These are phyloP conservation scores for Colletotrichum camelliae DNA, from an alignment of 2,329 filamentous ascomycete species.

Conservation along the genomic window DNA sequence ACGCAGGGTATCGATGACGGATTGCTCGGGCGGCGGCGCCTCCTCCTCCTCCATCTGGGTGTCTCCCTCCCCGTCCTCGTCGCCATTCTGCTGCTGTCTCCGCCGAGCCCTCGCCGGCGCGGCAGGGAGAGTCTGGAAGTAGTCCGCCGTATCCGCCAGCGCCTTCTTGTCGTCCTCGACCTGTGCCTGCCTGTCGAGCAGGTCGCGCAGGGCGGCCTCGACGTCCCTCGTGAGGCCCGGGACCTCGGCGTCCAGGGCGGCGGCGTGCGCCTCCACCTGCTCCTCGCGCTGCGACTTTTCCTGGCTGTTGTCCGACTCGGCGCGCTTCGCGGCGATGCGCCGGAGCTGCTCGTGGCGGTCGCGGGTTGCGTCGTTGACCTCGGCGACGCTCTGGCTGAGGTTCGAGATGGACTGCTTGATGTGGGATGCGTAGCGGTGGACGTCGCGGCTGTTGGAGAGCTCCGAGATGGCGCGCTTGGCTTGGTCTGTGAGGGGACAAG, in stretches of 20 bases:
- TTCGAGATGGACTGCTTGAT: slow-evolving; percentile 48
- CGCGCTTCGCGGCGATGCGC: slow-evolving; percentile 36
- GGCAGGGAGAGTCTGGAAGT: slow-evolving; percentile 13
- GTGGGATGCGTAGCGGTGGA: slow-evolving; percentile 49
- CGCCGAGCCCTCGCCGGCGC: slow-evolving; percentile 2
- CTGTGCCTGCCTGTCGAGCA: slow-evolving; percentile 55
- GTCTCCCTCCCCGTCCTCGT: slow-evolving; percentile 27
- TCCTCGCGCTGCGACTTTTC: slow-evolving; percentile 40
- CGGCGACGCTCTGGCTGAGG: slow-evolving; percentile 50
- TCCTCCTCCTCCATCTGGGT: slow-evolving; percentile 8
- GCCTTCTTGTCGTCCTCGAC: slow-evolving; percentile 54
- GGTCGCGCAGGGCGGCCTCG: slow-evolving; percentile 51
- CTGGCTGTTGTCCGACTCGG: slow-evolving; percentile 36
- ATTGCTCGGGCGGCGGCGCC: slow-evolving; percentile 21
- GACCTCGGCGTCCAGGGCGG: slow-evolving; percentile 44
- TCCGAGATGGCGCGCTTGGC: slow-evolving; percentile 46
- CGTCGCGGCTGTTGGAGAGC: slow-evolving; percentile 46
- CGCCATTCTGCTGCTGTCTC: slow-evolving; percentile 22
- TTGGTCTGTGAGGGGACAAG: slow-evolving; percentile 46
- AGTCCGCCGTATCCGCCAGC: slow-evolving; percentile 36
- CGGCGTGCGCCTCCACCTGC: slow-evolving; percentile 42
- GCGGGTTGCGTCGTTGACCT: slow-evolving; percentile 53
- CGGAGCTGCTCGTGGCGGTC: slow-evolving; percentile 40
- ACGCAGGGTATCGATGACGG: slow-evolving; percentile 39
- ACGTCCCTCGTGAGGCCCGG: slow-evolving; percentile 47